A percentile compares a stretch with the other conserved stretches of the same genome.
Evolutionary conservation across 2,329 filamentous ascomycete genomes (phyloP).

Genomic region (Aspergillus sergii): DNA sequence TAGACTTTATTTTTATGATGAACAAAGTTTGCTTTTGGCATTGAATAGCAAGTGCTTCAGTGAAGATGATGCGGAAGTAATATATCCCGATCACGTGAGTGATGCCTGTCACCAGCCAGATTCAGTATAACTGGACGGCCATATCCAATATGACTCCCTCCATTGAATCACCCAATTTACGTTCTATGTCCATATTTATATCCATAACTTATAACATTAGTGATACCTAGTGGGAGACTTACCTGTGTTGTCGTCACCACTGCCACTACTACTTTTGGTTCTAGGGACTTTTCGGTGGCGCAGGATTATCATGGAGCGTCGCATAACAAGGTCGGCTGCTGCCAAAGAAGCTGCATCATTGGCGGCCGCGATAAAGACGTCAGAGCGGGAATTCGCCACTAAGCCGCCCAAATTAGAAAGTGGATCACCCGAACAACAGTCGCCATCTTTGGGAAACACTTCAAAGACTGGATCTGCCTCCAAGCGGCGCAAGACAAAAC

Average conservation of each 20-base stretch:
- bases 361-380: neutral
- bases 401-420: neutral
- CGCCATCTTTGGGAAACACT: conserved; percentile 27
- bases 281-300: neutral
- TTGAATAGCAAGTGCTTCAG: neutral
- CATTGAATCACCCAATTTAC: neutral
- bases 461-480: conserved; percentile 27
- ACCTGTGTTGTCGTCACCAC: neutral
- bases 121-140: neutral
- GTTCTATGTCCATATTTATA: neutral
- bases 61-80: neutral
- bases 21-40: neutral
- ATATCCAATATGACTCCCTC: neutral
- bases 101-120: neutral
- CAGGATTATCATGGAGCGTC: conserved; percentile 19
- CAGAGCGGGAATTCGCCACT: neutral
- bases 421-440: neutral
- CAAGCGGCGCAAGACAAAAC: conserved; percentile 29
- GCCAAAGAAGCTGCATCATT: conserved; percentile 25
- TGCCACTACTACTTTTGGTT: neutral
- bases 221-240: neutral
- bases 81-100: neutral
- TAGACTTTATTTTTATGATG: conserved; percentile 2
- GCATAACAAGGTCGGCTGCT: conserved; percentile 33
- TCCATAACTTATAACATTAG: neutral